phyloP scores from a whole-genome alignment of 202 grass and related monocot genomes.

The Thinopyrum obtusiflorum region DNA sequence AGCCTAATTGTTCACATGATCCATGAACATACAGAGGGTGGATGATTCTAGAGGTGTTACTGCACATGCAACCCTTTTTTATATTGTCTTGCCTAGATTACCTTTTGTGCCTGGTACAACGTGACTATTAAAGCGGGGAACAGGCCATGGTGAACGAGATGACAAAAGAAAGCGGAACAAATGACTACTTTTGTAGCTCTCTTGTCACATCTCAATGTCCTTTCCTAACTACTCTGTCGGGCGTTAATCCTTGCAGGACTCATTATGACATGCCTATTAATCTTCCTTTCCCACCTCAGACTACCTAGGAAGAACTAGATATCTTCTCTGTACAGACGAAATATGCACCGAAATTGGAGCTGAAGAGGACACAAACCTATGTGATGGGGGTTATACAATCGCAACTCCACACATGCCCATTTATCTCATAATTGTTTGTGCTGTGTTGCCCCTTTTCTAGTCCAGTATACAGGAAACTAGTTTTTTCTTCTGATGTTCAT shows the following conservation, averaged over 20 bases:
- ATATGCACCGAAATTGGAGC: neutral
- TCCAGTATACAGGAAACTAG: neutral
- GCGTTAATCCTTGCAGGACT: neutral
- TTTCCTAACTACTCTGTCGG: neutral
- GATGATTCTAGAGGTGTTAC: constrained; percentile 16
- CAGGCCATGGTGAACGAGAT: neutral
- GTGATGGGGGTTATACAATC: neutral
- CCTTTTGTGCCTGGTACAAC: constrained; percentile 10
- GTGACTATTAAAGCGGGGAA: neutral
- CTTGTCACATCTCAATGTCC: constrained; percentile 19
- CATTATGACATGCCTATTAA: neutral
- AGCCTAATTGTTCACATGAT: constrained; percentile 6
- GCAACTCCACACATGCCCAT: neutral
- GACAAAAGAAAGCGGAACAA: constrained; percentile 16
- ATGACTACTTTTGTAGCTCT: constrained; percentile 26
- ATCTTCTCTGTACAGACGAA: neutral
- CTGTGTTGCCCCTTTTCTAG: constrained; percentile 13
- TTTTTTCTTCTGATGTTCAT: neutral
- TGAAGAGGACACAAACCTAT: neutral
- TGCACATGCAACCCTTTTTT: constrained; percentile 4
- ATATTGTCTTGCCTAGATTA: constrained; percentile 2
- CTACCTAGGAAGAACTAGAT: neutral
- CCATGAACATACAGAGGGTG: neutral
- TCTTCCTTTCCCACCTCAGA: neutral
- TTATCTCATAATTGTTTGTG: neutral